Evolutionary conservation across 768 basidiomycete genomes (phyloP), one percentile per base, ranked within the genome.

Genomic region (Candolleomyces efflorescens): DNA sequence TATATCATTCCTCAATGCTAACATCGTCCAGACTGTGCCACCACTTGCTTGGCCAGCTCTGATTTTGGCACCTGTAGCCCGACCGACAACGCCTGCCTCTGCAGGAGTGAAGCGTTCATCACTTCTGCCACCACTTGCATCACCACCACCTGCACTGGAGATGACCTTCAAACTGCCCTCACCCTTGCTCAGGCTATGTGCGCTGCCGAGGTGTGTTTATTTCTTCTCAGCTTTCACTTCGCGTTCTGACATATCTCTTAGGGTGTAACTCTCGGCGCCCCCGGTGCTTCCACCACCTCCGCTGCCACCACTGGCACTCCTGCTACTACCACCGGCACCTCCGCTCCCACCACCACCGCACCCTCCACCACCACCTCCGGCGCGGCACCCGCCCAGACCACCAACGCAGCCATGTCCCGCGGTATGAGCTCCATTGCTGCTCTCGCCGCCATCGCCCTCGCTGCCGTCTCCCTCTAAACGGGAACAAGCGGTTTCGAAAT

Each of bases 51-150:
- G 7, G 51, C 68, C 6, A 67, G 59, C 56, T 76, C 82, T 32
- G 65, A 78, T 62, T 61, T 73, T 18, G 81, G 72, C 44, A 63
- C 60, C 58, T 91, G 89, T 73, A 13, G 54, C 13, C 9, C 67
- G 3, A 69, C 68, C n/a, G 83, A 90, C 71, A 72, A 79, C 65
- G 60, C 62, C 24, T 92, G 90, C 63, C 71, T 87, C 27, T 89
- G 87, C 78, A 69, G 71, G 5, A 73, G 71, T 65, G 0, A 62
- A 18, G n/a, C 56, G 1, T 89, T 86, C 65, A 62, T 87, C 59
- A 49, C 56, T 39, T 65, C 67, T 54, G 76, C 78, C 48, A 80
- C 82, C 38, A 1, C 63, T 0, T 89, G 87, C 70, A 79, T 87
- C 59, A 20, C 67, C 51, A 38, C 50, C 3, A 61, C 69, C n/a